These are phyloP conservation scores for Polychaeton citri DNA, from an alignment of 2,329 filamentous ascomycete genomes.

Conservation along the genomic window DNA sequence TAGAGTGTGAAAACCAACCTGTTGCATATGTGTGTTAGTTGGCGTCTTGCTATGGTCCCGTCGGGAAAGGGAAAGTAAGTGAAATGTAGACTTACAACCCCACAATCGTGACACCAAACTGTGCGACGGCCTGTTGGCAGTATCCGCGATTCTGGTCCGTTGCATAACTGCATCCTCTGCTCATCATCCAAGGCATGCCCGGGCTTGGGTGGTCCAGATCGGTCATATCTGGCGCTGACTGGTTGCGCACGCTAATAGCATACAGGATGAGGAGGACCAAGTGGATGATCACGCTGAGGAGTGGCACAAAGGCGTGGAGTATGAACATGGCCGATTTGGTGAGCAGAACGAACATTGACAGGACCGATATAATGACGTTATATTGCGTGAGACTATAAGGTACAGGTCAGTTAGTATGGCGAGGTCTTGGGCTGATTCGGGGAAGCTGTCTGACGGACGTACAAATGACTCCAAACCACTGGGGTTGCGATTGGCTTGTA, in stretches of 20 bases:
- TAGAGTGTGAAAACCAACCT: slow-evolving; percentile 50
- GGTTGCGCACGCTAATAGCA: slow-evolving; percentile 52
- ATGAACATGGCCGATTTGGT: slow-evolving; percentile 56
- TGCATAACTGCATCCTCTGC: slow-evolving; percentile 45
- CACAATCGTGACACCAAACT: slow-evolving; percentile 50
- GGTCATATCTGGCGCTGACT: slow-evolving; percentile 59
- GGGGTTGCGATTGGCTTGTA: slow-evolving; percentile 48
- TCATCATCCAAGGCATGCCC: slow-evolving; percentile 61
- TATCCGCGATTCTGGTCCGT: slow-evolving; percentile 39
- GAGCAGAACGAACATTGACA: slow-evolving; percentile 63
- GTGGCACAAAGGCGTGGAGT: slow-evolving; percentile 57
- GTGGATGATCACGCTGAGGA: slow-evolving; percentile 49
- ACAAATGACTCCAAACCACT: slow-evolving; percentile 62
- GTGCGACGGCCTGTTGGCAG: slow-evolving; percentile 55
- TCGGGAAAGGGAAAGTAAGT: neutral
- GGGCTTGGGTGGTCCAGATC: slow-evolving; percentile 49
- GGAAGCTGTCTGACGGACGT: slow-evolving; percentile 25
- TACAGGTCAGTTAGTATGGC: neutral
- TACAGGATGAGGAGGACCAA: slow-evolving; percentile 47
- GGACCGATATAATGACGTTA: slow-evolving; percentile 63
- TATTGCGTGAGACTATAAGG: slow-evolving; percentile 52
- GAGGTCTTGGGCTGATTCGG: neutral
- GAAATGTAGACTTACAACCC: slow-evolving; percentile 47
- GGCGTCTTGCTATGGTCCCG: neutral
- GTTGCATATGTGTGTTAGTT: slow-evolving; percentile 3